Conservation (phyloP, 768 basidiomycete genomes). For the Lyophyllum semitale region DNA sequence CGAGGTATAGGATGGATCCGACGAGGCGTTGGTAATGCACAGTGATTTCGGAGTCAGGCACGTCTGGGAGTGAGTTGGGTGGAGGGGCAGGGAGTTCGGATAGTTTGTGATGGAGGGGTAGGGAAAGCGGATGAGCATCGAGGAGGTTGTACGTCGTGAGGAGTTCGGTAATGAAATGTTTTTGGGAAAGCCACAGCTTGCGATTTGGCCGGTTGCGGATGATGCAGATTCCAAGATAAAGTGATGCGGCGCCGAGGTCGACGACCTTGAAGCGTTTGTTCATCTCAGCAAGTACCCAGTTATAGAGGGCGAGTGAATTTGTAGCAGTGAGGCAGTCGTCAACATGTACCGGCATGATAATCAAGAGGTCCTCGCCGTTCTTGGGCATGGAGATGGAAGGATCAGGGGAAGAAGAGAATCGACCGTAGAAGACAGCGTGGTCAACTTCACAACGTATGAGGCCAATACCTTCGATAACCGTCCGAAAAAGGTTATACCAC, state of each 20-base stretch:
- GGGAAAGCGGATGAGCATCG: background rate
- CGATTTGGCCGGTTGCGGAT: background rate
- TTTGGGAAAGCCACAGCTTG: background rate
- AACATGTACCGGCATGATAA: constrained; percentile 27
- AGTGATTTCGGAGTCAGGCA: constrained; percentile 15
- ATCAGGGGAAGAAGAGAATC: constrained; percentile 16
- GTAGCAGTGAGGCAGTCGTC: constrained; percentile 22
- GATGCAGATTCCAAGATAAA: constrained; percentile 4
- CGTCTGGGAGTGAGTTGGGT: constrained; percentile 1
- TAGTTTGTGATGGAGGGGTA: background rate
- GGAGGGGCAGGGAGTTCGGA: background rate
- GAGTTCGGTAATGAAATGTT: background rate
- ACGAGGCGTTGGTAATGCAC: constrained; percentile 21
- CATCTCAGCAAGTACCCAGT: constrained; percentile 15
- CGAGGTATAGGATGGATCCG: constrained; percentile 28
- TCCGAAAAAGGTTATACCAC: background rate
- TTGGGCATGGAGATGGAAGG: constrained; percentile 16
- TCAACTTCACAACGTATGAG: constrained; percentile 24
- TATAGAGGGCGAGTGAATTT: constrained; percentile 20
- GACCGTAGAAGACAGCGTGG: constrained; percentile 8
- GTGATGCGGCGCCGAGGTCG: background rate
- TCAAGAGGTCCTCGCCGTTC: constrained; percentile 10
- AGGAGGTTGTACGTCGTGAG: background rate
- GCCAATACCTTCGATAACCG: constrained; percentile 13
- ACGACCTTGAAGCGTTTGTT: background rate